Conservation (phyloP, 225 moss, liverwort and hornwort species). For the Marchantia paleacea region DNA sequence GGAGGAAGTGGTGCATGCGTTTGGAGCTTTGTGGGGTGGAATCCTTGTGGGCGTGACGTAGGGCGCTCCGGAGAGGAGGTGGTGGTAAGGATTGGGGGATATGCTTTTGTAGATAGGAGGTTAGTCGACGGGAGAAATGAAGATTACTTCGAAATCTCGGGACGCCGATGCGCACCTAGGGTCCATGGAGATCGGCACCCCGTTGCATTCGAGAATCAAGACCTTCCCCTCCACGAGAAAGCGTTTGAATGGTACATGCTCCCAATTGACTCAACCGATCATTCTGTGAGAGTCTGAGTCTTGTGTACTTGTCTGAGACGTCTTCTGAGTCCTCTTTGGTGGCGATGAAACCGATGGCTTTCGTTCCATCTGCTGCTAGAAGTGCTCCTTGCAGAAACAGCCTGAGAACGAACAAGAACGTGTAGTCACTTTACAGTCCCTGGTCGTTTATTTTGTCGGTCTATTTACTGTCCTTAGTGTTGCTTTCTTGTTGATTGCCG, state of each 20-base stretch:
- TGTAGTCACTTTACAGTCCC: background rate
- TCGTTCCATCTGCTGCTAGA: background rate
- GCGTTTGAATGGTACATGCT: slow-evolving; percentile 4
- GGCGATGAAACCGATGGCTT: background rate
- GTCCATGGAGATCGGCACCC: background rate
- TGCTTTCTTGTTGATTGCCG: slow-evolving; percentile 20
- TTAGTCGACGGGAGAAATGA: background rate
- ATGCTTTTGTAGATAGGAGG: slow-evolving; percentile 17
- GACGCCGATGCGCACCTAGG: slow-evolving; percentile 8
- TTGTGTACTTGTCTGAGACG: background rate
- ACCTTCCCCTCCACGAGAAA: slow-evolving; percentile 5
- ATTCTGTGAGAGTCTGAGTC: background rate
- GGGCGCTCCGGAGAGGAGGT: background rate
- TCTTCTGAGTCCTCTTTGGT: background rate
- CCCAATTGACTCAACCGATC: no score
- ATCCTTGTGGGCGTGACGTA: background rate
- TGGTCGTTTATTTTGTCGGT: background rate
- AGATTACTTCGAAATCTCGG: slow-evolving; percentile 1
- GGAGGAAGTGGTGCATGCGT: background rate
- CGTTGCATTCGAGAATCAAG: slow-evolving; percentile 4
- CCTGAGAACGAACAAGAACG: background rate
- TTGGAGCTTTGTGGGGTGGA: background rate
- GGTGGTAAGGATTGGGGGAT: background rate
- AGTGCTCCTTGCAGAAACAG: no score
- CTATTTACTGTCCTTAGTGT: background rate